These are phyloP conservation scores for Ophiobolus disseminans DNA, from an alignment of 2,329 filamentous ascomycete species.

Conservation along the genomic window DNA sequence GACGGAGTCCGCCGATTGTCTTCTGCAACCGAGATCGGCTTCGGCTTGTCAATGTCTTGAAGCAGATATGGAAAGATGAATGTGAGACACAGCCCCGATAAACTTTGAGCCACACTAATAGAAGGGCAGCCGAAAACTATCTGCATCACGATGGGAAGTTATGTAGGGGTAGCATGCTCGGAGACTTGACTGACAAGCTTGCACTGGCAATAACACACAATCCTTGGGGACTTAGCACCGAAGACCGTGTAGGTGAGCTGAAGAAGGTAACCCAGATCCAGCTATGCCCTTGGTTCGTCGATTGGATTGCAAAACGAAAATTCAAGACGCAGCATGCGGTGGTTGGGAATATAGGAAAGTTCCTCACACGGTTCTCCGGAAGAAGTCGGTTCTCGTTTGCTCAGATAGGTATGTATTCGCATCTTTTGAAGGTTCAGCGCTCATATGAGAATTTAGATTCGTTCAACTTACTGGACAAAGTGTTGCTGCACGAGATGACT, in stretches of 20 bases:
- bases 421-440: background rate
- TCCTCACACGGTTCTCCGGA: conserved; percentile 3
- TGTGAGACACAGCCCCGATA: background rate
- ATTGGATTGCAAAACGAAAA: conserved; percentile 14
- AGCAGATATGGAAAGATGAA: conserved; percentile 3
- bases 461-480: conserved; percentile 15
- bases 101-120: background rate
- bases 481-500: conserved; percentile 23
- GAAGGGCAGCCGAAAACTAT: no score
- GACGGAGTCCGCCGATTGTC: conserved; percentile 2
- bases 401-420: conserved; percentile 14
- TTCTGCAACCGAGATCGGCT: conserved; percentile 13
- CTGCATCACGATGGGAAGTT: no score
- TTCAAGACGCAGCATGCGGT: no score
- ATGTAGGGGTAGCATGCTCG: no score
- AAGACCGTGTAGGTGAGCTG: background rate
- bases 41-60: background rate
- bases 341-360: conserved; percentile 14
- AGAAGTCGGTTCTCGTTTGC: conserved; percentile 3
- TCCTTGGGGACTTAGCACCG: background rate
- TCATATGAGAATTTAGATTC: conserved; percentile 9
- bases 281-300: conserved; percentile 20
- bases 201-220: conserved; percentile 8
- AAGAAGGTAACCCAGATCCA: conserved; percentile 15
- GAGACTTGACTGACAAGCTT: background rate